Percentiles rank a stretch among this genome's conserved stretches.
These are phyloP conservation scores for Yamadazyma mexicana DNA, from an alignment of 1,139 yeast genomes.

Conservation along the genomic window DNA sequence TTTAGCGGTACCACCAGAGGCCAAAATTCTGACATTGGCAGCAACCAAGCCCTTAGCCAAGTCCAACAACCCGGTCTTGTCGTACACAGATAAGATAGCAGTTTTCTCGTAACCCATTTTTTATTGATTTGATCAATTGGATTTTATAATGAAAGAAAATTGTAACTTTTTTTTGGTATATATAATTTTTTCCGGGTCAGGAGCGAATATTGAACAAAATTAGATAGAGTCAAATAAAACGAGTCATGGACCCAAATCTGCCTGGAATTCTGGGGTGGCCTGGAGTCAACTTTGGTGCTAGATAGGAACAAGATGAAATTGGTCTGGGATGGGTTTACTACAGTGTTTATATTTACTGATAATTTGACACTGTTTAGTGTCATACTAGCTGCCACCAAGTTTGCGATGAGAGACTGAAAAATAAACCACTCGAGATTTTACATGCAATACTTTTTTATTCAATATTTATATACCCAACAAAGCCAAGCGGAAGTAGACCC, in stretches of 20 bases:
- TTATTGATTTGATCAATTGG: too few relatives aligned
- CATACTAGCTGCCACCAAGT: too few relatives aligned
- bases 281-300: background rate
- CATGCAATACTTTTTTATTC: too few relatives aligned
- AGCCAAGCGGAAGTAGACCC: too few relatives aligned
- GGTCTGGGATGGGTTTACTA: background rate
- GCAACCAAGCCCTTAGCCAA: conserved; percentile 91
- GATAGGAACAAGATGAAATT: background rate
- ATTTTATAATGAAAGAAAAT: too few relatives aligned
- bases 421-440: too few relatives aligned
- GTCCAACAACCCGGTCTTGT: conserved; percentile 93
- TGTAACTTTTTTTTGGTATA: too few relatives aligned
- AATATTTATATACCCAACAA: too few relatives aligned
- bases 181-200: conserved; percentile 4
- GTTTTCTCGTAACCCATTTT: conserved; percentile 57
- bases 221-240: conserved; percentile 7
- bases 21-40: conserved; percentile 86
- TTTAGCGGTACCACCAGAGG: conserved; percentile 96
- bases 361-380: too few relatives aligned
- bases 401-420: too few relatives aligned
- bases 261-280: conserved; percentile 2
- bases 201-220: conserved; percentile 10
- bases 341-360: background rate
- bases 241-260: conserved; percentile 7
- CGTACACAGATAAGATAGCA: conserved; percentile 95